phyloP scores from a whole-genome alignment of 495 filamentous ascomycete species.

The Elasticomyces elasticus region DNA sequence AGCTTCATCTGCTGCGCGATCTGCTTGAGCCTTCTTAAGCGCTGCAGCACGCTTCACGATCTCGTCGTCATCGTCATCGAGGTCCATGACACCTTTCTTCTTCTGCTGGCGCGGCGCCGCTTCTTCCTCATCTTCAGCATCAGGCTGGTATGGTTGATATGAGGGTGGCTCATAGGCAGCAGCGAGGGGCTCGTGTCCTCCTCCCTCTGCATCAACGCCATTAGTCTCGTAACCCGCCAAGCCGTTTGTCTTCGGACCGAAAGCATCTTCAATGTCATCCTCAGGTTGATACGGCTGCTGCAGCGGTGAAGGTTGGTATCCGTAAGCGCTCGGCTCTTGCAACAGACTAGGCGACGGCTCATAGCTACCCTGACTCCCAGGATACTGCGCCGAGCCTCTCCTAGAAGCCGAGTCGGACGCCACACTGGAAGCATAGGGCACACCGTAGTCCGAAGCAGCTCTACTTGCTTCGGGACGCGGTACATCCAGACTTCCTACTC shows the following conservation, averaged over 20 bases:
- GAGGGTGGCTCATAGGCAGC: slow-evolving; percentile 33
- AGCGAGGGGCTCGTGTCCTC: slow-evolving; percentile 38
- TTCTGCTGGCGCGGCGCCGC: slow-evolving; percentile 42
- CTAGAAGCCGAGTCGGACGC: slow-evolving; percentile 4
- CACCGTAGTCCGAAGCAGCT: slow-evolving; percentile 7
- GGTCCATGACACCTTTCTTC: slow-evolving; percentile 72
- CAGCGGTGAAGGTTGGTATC: slow-evolving; percentile 12
- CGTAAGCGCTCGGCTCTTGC: slow-evolving; percentile 10
- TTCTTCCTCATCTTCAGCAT: slow-evolving; percentile 31
- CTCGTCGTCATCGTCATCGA: slow-evolving; percentile 61
- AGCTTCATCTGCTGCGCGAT: slow-evolving; percentile 56
- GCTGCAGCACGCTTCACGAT: slow-evolving; percentile 42
- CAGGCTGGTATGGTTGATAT: slow-evolving; percentile 36
- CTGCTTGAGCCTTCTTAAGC: slow-evolving; percentile 40
- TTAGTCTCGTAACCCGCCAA: background rate
- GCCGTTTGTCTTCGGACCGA: background rate
- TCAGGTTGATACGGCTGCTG: background rate
- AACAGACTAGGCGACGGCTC: slow-evolving; percentile 13
- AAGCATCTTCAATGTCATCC: slow-evolving; percentile 1
- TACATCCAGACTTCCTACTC: slow-evolving; percentile 1
- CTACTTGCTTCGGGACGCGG: slow-evolving; percentile 8
- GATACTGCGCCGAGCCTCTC: slow-evolving; percentile 18
- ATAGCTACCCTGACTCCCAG: slow-evolving; percentile 17
- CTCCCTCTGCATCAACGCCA: background rate
- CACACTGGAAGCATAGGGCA: slow-evolving; percentile 7